Evolutionary conservation across 129 eudicot genomes (phyloP), one percentile per base, ranked within the genome.

Genomic region (Sambucus nigra): DNA sequence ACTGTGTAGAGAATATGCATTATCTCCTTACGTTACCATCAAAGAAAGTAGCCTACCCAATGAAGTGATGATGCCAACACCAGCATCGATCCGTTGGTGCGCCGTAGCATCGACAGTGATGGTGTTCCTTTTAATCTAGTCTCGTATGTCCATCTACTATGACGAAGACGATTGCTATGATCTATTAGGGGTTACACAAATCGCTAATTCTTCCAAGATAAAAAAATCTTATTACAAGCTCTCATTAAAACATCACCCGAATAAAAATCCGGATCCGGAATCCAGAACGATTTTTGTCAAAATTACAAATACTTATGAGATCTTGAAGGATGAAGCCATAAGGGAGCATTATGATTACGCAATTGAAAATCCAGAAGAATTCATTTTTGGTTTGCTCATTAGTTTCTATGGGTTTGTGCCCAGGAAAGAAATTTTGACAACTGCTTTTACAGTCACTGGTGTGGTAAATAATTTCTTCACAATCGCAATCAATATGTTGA

Each of bases 141-240:
- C 92, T 61, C 75, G 94, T 45, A 9, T 68, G 29, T 77, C 92
- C 50, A 88, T 88, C 69, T 88, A 89, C 81, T 89, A 95, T 41
- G 97, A 89, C 47, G 97, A 89, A 67, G 97, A 89, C 62, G 97
- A 89, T 57, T 89, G 97, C 72, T 89, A 89, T 71, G 97, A 89
- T 85, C 95, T 89, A 59, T 77, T 89, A 0, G 95, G 97, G 97
- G 95, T 89, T 60, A 33, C 95, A 16, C 97, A 89, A 74, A 68
- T 27, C 67, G 76, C 97, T 25, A 88, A 88, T 73, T 41, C 95
- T 67, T 84, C 97, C 50, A 95, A 84, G 61, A 84, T 88, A 52
- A 88, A 88, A 83, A 73, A 80, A 73, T 80, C 97, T 44, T 88
- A 88, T 68, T 88, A 88, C 76, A 88, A 88, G 95, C 97, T 88